Evolutionary conservation across 1,284 basidiomycete species (phyloP), one percentile per base, ranked within the genome.

Genomic region (Somion occarium): DNA sequence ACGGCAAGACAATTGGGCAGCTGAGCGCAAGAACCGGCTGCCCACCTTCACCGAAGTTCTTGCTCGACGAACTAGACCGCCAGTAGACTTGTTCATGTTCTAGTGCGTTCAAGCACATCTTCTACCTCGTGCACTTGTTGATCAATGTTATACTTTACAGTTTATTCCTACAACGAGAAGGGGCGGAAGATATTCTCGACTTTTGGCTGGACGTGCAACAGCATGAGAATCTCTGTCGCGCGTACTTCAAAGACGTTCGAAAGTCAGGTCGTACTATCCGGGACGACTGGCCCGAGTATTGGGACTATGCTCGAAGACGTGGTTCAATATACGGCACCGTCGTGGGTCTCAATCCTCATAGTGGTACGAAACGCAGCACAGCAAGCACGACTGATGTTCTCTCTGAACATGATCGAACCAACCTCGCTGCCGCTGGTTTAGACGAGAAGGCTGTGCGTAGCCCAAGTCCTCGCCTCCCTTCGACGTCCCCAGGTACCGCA

Each of bases 121-220:
- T 48, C 46, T 53, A 44, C 52, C 49, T 52, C 23, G 4, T 7
- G 30, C 27, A 30, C 50, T 50, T 37, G 48, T 47, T 55, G 48
- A 23, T 12, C 9, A 22, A 7, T 15, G 22, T 23, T 56, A 45
- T 51, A 56, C 57, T n/a, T 45, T 53, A 22, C 51, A 90, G 88
- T 66, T 77, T 91, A 54, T 97, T 95, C 67, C 75, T 98, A 38
- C 93, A 98, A 67, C 83, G 94, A 38, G 94, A 98, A 71, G 88
- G 91, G 27, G 85, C 92, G 50, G 95, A 98, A 67, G 95, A 98
- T 66, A 90, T 95, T 39, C 75, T 99, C 46, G 96, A 98, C 69
- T 99, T 99, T 63, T 99, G 95, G 95, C 83, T 99, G 27, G 96
- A 99, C 65, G 96, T 98, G 1, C 93, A 98, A 63, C 96, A 98